Evolutionary conservation across 805 yeast genomes (phyloP).

Genomic region (Yamadazyma philogaea): DNA sequence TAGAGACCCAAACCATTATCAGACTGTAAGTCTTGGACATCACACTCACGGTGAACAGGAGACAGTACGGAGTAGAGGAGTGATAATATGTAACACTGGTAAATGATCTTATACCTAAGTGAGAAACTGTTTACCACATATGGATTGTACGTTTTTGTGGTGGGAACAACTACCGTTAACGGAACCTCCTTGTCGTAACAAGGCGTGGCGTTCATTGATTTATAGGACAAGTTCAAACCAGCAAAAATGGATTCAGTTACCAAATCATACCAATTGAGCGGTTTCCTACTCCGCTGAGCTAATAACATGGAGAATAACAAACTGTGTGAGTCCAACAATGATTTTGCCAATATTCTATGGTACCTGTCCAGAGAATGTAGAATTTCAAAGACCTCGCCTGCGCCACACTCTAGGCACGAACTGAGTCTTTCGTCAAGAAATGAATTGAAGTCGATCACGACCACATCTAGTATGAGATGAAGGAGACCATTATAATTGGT

Average conservation of each 20-base stretch:
- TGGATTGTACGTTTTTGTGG: neutral
- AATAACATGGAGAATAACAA: conserved; percentile 19
- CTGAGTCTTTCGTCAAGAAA: neutral
- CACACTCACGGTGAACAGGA: conserved; percentile 3
- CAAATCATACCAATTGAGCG: conserved; percentile 29
- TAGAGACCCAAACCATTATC: neutral
- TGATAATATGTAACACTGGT: neutral
- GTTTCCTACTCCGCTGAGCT: conserved; percentile 20
- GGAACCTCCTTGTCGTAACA: conserved; percentile 11
- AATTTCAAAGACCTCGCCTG: neutral
- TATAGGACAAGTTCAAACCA: conserved; percentile 21
- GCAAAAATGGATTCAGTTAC: conserved; percentile 26
- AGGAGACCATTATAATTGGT: conserved; percentile 20
- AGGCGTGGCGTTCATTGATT: conserved; percentile 11
- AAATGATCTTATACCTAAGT: conserved; percentile 2
- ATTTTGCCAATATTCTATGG: neutral
- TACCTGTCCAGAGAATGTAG: neutral
- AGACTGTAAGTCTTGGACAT: neutral
- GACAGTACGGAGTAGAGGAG: conserved; percentile 1
- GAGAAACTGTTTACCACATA: neutral
- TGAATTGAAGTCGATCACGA: conserved; percentile 16
- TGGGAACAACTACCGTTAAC: neutral
- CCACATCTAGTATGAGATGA: conserved; percentile 19
- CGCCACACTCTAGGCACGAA: neutral
- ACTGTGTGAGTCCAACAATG: neutral